Conservation (phyloP, 768 basidiomycete species). For the Tremella yokohamensis region DNA sequence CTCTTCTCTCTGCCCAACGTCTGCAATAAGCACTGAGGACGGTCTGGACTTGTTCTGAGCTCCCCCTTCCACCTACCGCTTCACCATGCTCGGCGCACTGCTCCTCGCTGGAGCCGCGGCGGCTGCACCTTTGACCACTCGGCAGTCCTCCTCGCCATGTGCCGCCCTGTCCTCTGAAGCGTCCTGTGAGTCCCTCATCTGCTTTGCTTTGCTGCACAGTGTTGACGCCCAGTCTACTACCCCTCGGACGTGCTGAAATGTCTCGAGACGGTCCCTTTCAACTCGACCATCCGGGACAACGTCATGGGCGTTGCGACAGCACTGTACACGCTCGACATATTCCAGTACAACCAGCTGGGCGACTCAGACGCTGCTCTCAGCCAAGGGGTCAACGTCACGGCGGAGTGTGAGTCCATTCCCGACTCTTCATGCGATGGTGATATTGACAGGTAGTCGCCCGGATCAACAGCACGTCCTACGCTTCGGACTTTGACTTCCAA, state of each 20-base stretch:
- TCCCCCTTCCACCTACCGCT: too few relatives aligned
- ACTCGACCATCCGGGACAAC: slow-evolving; percentile 12
- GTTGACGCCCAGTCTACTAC: not conserved
- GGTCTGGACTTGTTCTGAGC: too few relatives aligned
- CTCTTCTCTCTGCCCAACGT: too few relatives aligned
- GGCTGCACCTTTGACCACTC: too few relatives aligned
- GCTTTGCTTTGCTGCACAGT: not conserved
- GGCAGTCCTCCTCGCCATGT: too few relatives aligned
- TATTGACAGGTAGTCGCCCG: slow-evolving; percentile 12
- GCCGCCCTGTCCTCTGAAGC: too few relatives aligned
- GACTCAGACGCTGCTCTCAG: slow-evolving; percentile 12
- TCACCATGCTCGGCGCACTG: too few relatives aligned
- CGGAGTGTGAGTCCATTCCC: slow-evolving; percentile 12
- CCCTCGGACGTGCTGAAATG: slow-evolving; percentile 7
- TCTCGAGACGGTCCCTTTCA: slow-evolving; percentile 19
- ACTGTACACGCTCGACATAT: slow-evolving; percentile 19
- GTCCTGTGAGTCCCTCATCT: too few relatives aligned
- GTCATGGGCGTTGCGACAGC: slow-evolving; percentile 16
- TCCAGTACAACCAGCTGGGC: slow-evolving; percentile 21
- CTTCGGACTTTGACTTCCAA: slow-evolving; percentile 28
- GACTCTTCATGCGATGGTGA: not conserved
- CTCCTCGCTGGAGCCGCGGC: too few relatives aligned
- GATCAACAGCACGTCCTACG: slow-evolving; percentile 17
- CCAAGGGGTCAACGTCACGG: slow-evolving; percentile 12
- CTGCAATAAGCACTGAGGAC: too few relatives aligned